Percentiles rank a stretch among this genome's conserved stretches.
These are phyloP conservation scores for Pezicula neosporulosa DNA, from an alignment of 2,329 filamentous ascomycete species.

Conservation along the genomic window DNA sequence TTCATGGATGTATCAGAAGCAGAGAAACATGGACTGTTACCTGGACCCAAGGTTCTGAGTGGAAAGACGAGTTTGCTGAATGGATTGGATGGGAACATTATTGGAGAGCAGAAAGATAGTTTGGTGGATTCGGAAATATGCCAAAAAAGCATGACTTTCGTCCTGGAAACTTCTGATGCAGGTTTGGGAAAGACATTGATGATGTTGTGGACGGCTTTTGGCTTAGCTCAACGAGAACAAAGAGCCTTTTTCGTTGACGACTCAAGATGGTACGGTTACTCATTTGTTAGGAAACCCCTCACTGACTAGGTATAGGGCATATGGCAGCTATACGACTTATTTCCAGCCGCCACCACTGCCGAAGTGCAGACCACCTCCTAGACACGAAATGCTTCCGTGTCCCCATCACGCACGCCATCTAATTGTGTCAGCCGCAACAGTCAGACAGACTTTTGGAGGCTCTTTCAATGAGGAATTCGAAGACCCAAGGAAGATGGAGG, in stretches of 20 bases:
- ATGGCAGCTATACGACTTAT: conserved; percentile 70
- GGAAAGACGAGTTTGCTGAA: conserved; percentile 25
- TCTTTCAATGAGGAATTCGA: conserved; percentile 51
- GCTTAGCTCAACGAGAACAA: conserved; percentile 69
- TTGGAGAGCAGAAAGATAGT: conserved; percentile 43
- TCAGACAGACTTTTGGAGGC: conserved; percentile 59
- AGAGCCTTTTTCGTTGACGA: conserved; percentile 84
- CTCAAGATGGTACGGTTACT: conserved; percentile 56
- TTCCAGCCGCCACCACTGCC: conserved; percentile 66
- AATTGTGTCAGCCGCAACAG: conserved; percentile 67
- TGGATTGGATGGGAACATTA: conserved; percentile 31
- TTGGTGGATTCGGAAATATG: conserved; percentile 55
- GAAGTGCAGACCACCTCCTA: conserved; percentile 67
- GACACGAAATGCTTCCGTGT: conserved; percentile 74
- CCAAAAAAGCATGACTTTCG: conserved; percentile 69
- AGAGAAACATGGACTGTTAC: conserved; percentile 59
- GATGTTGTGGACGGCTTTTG: conserved; percentile 81
- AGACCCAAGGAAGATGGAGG: conserved; percentile 43
- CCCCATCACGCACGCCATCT: conserved; percentile 74
- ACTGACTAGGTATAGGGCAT: conserved; percentile 49
- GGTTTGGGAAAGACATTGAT: conserved; percentile 76
- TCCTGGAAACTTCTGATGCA: conserved; percentile 70
- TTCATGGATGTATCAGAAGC: conserved; percentile 76
- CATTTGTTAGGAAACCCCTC: background rate
- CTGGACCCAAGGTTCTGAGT: conserved; percentile 28